phyloP scores from a whole-genome alignment of 2,329 filamentous ascomycete species.

The Exophiala xenobiotica region DNA sequence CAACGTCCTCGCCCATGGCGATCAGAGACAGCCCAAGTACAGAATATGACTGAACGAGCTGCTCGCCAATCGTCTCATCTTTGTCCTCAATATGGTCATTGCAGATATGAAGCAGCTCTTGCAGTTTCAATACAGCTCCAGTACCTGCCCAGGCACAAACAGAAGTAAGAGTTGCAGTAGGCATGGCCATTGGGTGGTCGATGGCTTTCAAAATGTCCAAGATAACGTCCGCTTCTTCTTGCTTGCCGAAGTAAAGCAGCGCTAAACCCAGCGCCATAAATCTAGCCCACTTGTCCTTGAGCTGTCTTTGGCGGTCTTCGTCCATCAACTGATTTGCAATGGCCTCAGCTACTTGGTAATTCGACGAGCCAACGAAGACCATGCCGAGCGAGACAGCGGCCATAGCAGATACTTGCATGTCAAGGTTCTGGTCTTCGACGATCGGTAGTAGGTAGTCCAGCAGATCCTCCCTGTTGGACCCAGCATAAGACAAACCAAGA shows the following conservation, averaged over 20 bases:
- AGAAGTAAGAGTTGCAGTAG: constrained; percentile 90
- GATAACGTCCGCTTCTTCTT: constrained; percentile 98
- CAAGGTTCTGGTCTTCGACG: constrained; percentile 75
- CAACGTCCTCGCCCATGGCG: constrained; percentile 96
- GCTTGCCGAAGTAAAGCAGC: constrained; percentile 89
- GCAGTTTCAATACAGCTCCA: constrained; percentile 92
- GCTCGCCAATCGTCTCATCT: constrained; percentile 92
- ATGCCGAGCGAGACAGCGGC: constrained; percentile 87
- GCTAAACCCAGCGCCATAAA: constrained; percentile 94
- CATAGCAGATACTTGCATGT: constrained; percentile 97
- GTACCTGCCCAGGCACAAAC: constrained; percentile 98
- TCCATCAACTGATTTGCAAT: constrained; percentile 92
- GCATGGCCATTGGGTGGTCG: constrained; percentile 93
- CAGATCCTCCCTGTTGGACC: constrained; percentile 88
- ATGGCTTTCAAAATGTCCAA: constrained; percentile 95
- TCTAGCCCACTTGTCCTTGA: constrained; percentile 97
- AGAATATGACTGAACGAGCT: constrained; percentile 92
- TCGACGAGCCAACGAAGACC: constrained; percentile 88
- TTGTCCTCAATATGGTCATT: constrained; percentile 95
- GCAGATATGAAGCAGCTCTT: constrained; percentile 95
- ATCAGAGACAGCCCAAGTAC: constrained; percentile 92
- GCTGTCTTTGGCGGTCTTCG: constrained; percentile 82
- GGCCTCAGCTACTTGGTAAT: constrained; percentile 85
- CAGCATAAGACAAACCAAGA: constrained; percentile 89
- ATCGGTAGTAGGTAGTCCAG: constrained; percentile 82